Evolutionary conservation across 306 rosid species (phyloP), one percentile per base, ranked within the genome.

Genomic region (Carpinus fangiana): DNA sequence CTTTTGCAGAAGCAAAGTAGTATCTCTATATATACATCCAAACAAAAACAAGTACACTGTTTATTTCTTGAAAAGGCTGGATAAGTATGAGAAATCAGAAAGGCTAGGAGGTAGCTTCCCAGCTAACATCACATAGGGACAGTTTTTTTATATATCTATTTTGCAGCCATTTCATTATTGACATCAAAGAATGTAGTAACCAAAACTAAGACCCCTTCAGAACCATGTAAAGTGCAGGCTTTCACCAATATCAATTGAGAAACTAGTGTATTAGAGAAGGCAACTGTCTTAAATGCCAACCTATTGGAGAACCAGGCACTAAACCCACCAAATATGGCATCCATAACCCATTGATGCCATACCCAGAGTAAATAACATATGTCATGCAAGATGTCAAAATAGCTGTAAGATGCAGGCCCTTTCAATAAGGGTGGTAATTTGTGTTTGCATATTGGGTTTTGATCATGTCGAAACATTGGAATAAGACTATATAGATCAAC

Each of bases 1-100:
- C 83, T 53, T 83, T 83, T 17, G 83, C 80, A 43, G 75, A 70
- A 31, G 80, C 80, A 38, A 52, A 46, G 80, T 69, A 62, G 70
- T 83, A 78, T 1, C 76, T 78, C 86, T 82, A 23, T 45, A 34
- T 82, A 23, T 45, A 16, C 5, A 5, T 61, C 45, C 18, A 26
- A 6, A 62, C 65, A 23, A 59, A 20, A 59, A 41, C 45, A 41
- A 41, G 45, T 5, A 41, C 45, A 5, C 1, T 41, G 7, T 41
- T 41, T 41, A 41, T 41, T 41, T 41, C 45, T 5, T 41, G 45
- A 41, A 1, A 41, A 41, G 45, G 45, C 45, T 41, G 45, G 7
- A 41, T 5, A 41, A 5, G 45, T 12, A 50, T 50, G 17, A 12
- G 13, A 14, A 12, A 50, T 0, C 23, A 59, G 31, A 31, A 0